phyloP scores from a whole-genome alignment of 2,329 filamentous ascomycete genomes.

The Talaromyces sp. region DNA sequence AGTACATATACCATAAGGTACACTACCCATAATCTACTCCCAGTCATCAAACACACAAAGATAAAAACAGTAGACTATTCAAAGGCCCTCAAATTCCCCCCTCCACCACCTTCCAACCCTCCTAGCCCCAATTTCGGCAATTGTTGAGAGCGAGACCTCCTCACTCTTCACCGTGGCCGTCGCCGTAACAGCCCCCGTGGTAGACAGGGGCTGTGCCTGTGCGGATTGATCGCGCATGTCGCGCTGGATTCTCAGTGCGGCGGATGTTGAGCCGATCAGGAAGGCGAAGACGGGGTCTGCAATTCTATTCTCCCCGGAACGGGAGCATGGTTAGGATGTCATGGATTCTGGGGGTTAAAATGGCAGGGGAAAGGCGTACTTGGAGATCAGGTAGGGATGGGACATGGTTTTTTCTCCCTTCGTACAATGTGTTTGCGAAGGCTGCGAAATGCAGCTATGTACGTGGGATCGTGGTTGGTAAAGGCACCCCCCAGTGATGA shows the following conservation, averaged over 20 bases:
- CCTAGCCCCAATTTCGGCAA: constrained; percentile 30
- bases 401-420: not conserved
- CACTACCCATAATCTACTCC: too few relatives aligned
- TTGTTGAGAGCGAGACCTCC: constrained; percentile 22
- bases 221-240: constrained; percentile 50
- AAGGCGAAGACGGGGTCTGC: constrained; percentile 55
- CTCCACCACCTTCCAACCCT: constrained; percentile 40
- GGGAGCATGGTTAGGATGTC: not conserved
- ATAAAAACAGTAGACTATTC: too few relatives aligned
- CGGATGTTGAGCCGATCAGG: constrained; percentile 52
- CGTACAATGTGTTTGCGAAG: too few relatives aligned
- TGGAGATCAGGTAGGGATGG: constrained; percentile 40
- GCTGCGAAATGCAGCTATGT: too few relatives aligned
- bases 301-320: constrained; percentile 32
- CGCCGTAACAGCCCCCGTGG: not conserved
- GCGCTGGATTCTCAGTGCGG: constrained; percentile 51
- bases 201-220: constrained; percentile 22
- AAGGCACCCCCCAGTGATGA: too few relatives aligned
- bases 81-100: constrained; percentile 34
- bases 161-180: constrained; percentile 20
- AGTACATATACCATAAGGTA: not conserved
- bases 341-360: not conserved
- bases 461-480: too few relatives aligned
- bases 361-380: constrained; percentile 29
- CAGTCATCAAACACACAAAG: too few relatives aligned